Evolutionary conservation across 768 basidiomycete genomes (phyloP).

Genomic region (Sutorius australiensis): DNA sequence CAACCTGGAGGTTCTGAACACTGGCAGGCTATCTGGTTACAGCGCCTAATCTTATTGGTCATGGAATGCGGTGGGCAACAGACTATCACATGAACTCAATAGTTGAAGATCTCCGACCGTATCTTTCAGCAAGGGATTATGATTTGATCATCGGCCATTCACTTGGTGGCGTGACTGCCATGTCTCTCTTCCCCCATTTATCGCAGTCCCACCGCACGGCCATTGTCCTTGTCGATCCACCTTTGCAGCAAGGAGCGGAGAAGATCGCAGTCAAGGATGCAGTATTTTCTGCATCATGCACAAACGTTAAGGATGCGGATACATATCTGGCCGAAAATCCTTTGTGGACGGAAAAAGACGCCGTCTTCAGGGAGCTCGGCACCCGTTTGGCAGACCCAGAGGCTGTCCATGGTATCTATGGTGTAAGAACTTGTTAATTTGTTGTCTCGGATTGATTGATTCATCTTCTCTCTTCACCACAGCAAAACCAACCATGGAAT

Average conservation of each 20-base stretch:
- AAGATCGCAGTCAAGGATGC: neutral
- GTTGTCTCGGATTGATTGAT: neutral
- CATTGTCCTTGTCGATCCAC: neutral
- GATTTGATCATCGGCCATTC: conserved; percentile 21
- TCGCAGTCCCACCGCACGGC: neutral
- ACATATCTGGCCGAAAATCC: neutral
- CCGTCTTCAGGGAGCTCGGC: neutral
- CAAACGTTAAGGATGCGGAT: neutral
- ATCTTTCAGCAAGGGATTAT: conserved; percentile 4
- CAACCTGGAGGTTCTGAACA: neutral
- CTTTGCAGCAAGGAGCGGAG: neutral
- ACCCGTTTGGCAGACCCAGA: neutral
- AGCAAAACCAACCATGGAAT: conserved; percentile 18
- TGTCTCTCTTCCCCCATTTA: conserved; percentile 11
- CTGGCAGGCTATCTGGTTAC: conserved; percentile 17
- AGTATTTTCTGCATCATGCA: neutral
- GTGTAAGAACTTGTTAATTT: neutral
- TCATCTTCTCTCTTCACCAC: neutral
- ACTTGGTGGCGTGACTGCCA: conserved; percentile 11
- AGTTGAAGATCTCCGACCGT: conserved; percentile 11
- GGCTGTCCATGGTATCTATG: neutral
- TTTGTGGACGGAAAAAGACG: neutral
- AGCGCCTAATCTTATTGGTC: conserved; percentile 15
- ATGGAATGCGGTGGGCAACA: neutral
- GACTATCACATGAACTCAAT: conserved; percentile 2